These are phyloP conservation scores for Russula lepida DNA, from an alignment of 768 basidiomycete genomes.

Conservation along the genomic window DNA sequence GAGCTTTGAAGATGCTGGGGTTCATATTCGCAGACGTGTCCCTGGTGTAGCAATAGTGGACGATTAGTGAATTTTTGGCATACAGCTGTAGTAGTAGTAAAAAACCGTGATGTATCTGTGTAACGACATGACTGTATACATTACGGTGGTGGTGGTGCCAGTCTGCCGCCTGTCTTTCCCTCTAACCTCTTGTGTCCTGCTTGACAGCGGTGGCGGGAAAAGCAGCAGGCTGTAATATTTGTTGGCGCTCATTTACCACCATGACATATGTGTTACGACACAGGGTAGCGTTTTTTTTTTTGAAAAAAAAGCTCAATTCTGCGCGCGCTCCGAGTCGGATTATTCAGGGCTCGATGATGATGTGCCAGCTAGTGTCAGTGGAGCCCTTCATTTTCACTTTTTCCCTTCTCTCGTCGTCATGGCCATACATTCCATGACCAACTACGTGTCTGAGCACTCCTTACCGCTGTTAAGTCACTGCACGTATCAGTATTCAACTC, in stretches of 20 bases:
- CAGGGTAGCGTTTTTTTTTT: not conserved
- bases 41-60: slow-evolving; percentile 2
- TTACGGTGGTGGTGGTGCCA: not conserved
- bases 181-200: not conserved
- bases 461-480: no score
- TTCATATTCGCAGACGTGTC: slow-evolving; percentile 17
- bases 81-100: no score
- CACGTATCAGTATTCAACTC: no score
- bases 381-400: not conserved
- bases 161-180: not conserved
- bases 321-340: no score
- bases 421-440: no score
- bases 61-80: not conserved
- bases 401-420: not conserved
- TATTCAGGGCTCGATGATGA: no score
- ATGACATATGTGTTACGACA: not conserved
- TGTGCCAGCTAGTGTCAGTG: no score
- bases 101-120: not conserved
- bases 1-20: slow-evolving; percentile 18
- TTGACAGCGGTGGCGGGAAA: no score
- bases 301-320: no score
- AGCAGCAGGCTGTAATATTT: not conserved
- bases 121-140: not conserved
- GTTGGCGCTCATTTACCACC: not conserved
- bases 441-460: no score